Conservation (phyloP, 1,139 yeast genomes). For the Arxiozyma telluris region DNA sequence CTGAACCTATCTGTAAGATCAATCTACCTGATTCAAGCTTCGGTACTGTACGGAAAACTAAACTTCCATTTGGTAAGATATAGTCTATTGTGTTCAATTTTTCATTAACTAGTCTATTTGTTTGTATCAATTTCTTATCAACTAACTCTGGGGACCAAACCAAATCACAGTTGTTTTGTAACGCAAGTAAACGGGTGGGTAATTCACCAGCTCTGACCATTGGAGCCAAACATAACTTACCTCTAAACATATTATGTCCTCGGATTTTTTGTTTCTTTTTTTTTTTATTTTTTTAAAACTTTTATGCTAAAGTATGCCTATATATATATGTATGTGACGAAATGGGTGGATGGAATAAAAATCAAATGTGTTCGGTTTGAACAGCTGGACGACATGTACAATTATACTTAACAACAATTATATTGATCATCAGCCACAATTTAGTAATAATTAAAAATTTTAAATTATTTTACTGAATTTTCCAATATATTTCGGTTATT, state of each 20-base stretch:
- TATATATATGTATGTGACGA: not conserved
- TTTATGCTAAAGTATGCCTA: not conserved
- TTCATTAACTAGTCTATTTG: conserved; percentile 52
- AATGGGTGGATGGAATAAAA: too few relatives aligned
- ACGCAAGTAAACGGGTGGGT: conserved; percentile 73
- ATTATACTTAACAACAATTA: too few relatives aligned
- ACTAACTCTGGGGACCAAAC: conserved; percentile 95
- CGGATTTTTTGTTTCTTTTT: conserved; percentile 20
- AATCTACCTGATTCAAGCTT: conserved; percentile 50
- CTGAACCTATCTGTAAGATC: conserved; percentile 85
- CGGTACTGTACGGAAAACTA: conserved; percentile 67
- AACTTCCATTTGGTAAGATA: conserved; percentile 33
- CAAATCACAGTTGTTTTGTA: conserved; percentile 80
- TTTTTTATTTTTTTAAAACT: not conserved
- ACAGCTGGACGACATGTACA: too few relatives aligned
- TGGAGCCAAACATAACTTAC: conserved; percentile 82
- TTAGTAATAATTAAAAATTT: too few relatives aligned
- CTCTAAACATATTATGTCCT: conserved; percentile 35
- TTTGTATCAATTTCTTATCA: conserved; percentile 69
- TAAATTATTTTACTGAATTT: too few relatives aligned
- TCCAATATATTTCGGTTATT: too few relatives aligned
- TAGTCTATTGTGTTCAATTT: conserved; percentile 54
- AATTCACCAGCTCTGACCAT: conserved; percentile 95
- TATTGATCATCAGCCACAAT: too few relatives aligned
- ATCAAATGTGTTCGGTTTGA: too few relatives aligned